phyloP scores from a whole-genome alignment of 352 stramenopile species.

The Hyaloperonospora arabidopsidis region DNA sequence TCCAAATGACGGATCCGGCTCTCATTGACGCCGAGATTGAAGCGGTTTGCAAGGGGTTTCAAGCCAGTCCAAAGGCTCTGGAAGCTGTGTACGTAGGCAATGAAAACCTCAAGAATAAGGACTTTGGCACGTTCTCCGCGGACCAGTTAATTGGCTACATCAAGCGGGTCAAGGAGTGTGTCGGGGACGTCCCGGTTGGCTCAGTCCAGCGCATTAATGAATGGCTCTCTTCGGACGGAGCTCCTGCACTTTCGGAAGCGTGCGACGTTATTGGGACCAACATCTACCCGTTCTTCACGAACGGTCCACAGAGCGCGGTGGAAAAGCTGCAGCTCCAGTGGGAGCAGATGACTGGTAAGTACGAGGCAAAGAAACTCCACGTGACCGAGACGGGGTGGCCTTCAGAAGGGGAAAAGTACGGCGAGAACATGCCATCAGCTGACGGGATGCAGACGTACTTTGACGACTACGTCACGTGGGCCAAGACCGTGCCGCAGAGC shows the following conservation, averaged over 20 bases:
- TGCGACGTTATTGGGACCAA: conserved; percentile 43
- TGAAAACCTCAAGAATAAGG: conserved; percentile 53
- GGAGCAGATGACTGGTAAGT: conserved; percentile 39
- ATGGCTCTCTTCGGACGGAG: conserved; percentile 37
- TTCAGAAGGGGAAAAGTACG: conserved; percentile 28
- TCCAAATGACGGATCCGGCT: conserved; percentile 44
- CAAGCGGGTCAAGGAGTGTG: conserved; percentile 44
- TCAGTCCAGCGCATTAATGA: conserved; percentile 76
- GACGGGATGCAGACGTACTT: conserved; percentile 37
- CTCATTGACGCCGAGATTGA: conserved; percentile 43
- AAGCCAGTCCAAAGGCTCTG: conserved; percentile 33
- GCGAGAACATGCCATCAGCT: conserved; percentile 31
- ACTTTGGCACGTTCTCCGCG: conserved; percentile 31
- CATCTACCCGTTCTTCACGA: conserved; percentile 76
- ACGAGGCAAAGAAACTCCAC: conserved; percentile 33
- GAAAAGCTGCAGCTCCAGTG: conserved; percentile 53
- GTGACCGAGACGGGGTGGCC: conserved; percentile 65
- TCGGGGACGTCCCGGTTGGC: conserved; percentile 38
- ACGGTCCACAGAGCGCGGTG: conserved; percentile 28
- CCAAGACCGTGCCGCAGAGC: conserved; percentile 21
- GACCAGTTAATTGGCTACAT: conserved; percentile 45
- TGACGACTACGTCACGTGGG: conserved; percentile 41
- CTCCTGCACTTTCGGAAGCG: conserved; percentile 23
- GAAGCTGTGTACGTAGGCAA: conserved; percentile 68
- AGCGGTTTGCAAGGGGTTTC: conserved; percentile 41